Base-by-base conservation (phyloP, 345 rosid genomes). In the Melaleuca alternifolia region DNA sequence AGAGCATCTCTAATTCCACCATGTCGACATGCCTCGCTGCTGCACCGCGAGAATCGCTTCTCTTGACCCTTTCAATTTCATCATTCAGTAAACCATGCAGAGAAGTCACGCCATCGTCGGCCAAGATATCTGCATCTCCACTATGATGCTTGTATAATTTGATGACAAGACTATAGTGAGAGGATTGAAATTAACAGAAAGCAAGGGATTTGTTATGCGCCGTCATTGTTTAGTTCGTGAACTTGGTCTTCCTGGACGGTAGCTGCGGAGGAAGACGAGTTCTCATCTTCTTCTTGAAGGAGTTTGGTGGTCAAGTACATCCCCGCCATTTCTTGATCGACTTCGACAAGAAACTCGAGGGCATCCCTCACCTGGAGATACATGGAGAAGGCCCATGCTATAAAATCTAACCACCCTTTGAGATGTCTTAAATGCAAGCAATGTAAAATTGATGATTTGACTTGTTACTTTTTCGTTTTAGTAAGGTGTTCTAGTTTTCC, bases 311-410 rank as follows among this genome's bases (percentile, higher is more conserved):
- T 89, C 44, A 91, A 87, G 83, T 87, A 89, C 91, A 89, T 88
- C 84, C 89, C 92, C 11, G 91, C 92, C 92, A 91, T 91, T 84
- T 88, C 92, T 41, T 90, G 91, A 54, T 91, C 91, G 84, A 89
- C 89, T 71, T 91, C 91, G 88, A 91, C 88, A 51, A 91, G 89
- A 85, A 90, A 91, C 86, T 91, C 93, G 56, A 91, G 89, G 89
- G 88, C 91, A 86, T 91, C 93, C 87, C 91, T 91, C 50, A 91
- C 91, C 91, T 91, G 87, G 16, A 83, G 10, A 6, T 10, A 30
- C 53, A 51, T n/a, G 33, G 30, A 48, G 12, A 86, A 30, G 44
- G 77, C 53, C 24, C 53, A 15, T 5, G 20, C 23, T 44, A 23
- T 50, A 50, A 83, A 41, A 50, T 48, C 3, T 50, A 5, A 26